Percentiles rank a stretch among this genome's conserved stretches.
Conservation (phyloP, 2,329 filamentous ascomycete species). For the Davidsoniella virescens region DNA sequence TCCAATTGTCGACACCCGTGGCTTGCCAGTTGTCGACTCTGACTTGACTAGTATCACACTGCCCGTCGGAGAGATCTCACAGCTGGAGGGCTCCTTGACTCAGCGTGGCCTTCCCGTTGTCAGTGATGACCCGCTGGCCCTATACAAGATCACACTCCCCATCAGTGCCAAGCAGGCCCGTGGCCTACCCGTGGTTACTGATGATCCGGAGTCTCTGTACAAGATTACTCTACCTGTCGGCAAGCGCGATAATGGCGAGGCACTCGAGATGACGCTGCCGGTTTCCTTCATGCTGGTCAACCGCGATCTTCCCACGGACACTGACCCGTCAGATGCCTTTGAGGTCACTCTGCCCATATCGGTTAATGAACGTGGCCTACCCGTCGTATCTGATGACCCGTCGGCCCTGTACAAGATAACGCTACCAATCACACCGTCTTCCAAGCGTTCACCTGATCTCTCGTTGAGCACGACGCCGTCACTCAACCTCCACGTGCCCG, state of each 20-base stretch:
- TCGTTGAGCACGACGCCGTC: slow-evolving; percentile 1
- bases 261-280: slow-evolving; percentile 2
- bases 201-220: slow-evolving; percentile 8
- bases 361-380: slow-evolving; percentile 8
- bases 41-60: slow-evolving; percentile 9
- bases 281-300: slow-evolving; percentile 4
- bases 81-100: not conserved
- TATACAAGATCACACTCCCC: slow-evolving; percentile 11
- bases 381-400: slow-evolving; percentile 10
- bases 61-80: not conserved
- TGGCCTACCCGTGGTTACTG: slow-evolving; percentile 6
- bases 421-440: slow-evolving; percentile 4
- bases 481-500: slow-evolving; percentile 6
- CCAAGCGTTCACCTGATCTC: slow-evolving; percentile 2
- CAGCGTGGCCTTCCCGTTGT: slow-evolving; percentile 9
- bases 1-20: slow-evolving; percentile 6
- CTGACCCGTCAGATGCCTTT: slow-evolving; percentile 2
- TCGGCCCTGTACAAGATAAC: slow-evolving; percentile 10
- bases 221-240: slow-evolving; percentile 10
- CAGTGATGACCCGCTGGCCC: slow-evolving; percentile 4
- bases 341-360: slow-evolving; percentile 11
- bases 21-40: slow-evolving; percentile 5
- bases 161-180: slow-evolving; percentile 1
- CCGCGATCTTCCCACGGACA: slow-evolving; percentile 3
- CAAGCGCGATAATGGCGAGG: not conserved